Percentiles rank a stretch among this genome's conserved stretches.
Conservation (phyloP, 2,329 filamentous ascomycete species). For the Diaporthe sp. region DNA sequence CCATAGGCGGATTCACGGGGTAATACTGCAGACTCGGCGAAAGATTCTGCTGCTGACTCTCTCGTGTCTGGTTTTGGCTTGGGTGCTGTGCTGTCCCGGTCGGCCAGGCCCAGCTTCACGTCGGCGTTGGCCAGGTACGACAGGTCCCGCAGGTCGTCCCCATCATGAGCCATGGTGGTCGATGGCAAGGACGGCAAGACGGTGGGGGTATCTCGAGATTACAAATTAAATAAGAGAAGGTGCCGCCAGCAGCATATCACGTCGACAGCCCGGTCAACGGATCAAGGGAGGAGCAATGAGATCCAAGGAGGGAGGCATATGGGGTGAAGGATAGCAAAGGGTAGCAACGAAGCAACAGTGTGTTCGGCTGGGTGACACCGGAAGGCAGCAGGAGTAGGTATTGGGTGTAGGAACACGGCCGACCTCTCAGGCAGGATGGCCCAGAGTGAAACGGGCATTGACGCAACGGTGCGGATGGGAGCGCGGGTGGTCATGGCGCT, state of each 20-base stretch:
- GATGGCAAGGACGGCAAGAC: neutral
- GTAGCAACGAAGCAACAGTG: slow-evolving; percentile 13
- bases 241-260: slow-evolving; percentile 28
- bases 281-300: neutral
- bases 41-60: slow-evolving; percentile 14
- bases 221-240: slow-evolving; percentile 18
- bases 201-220: neutral
- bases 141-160: neutral
- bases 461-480: slow-evolving; percentile 10
- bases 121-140: neutral
- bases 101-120: neutral
- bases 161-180: slow-evolving; percentile 15
- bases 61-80: neutral
- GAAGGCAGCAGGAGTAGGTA: slow-evolving; percentile 23
- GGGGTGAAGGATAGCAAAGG: neutral
- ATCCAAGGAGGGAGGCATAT: neutral
- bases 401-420: neutral
- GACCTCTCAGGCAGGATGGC: neutral
- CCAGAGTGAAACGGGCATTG: slow-evolving; percentile 15
- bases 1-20: slow-evolving; percentile 27
- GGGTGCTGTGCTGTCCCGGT: neutral
- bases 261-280: neutral
- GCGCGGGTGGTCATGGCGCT: slow-evolving; percentile 2
- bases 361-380: neutral
- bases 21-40: slow-evolving; percentile 23